Percentiles rank a stretch among this genome's conserved stretches.
Conservation (phyloP, 768 basidiomycete species). For the Phlegmacium glaucopus region DNA sequence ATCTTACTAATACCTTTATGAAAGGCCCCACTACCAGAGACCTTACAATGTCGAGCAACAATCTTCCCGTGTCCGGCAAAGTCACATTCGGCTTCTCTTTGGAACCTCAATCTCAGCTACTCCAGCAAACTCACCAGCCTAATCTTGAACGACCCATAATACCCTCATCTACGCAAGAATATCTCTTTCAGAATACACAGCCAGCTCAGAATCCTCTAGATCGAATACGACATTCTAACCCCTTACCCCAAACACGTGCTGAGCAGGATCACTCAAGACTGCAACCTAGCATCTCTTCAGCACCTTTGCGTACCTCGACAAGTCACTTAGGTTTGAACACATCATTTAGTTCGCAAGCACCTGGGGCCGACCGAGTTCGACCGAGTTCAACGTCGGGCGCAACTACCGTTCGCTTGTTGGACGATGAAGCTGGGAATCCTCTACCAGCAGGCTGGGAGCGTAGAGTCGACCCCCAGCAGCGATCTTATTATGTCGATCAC, state of each 20-base stretch:
- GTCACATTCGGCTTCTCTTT: constrained; percentile 63
- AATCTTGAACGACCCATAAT: constrained; percentile 9
- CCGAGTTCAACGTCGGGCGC: constrained; percentile 16
- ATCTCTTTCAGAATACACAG: constrained; percentile 13
- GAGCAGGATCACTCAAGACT: constrained; percentile 18
- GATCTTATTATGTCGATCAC: constrained; percentile 88
- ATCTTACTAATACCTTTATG: constrained; percentile 15
- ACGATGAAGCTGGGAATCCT: constrained; percentile 59
- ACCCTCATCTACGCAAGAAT: constrained; percentile 12
- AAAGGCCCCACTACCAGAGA: constrained; percentile 70
- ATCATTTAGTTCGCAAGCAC: constrained; percentile 9
- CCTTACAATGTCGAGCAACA: constrained; percentile 70
- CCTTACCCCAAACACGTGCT: constrained; percentile 12
- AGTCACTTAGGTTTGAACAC: constrained; percentile 24
- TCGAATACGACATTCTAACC: constrained; percentile 16
- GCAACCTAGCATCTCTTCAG: constrained; percentile 11
- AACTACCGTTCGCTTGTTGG: constrained; percentile 30
- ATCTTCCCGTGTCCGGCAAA: constrained; percentile 79
- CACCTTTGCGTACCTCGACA: constrained; percentile 20
- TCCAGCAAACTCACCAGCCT: constrained; percentile 16
- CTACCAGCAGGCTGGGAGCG: constrained; percentile 85
- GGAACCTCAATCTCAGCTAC: constrained; percentile 22
- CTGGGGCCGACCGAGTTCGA: constrained; percentile 11
- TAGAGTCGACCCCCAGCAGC: constrained; percentile 64
- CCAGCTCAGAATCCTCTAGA: constrained; percentile 13